These are phyloP conservation scores for Podospora australis DNA, from an alignment of 495 filamentous ascomycete species.

Conservation along the genomic window DNA sequence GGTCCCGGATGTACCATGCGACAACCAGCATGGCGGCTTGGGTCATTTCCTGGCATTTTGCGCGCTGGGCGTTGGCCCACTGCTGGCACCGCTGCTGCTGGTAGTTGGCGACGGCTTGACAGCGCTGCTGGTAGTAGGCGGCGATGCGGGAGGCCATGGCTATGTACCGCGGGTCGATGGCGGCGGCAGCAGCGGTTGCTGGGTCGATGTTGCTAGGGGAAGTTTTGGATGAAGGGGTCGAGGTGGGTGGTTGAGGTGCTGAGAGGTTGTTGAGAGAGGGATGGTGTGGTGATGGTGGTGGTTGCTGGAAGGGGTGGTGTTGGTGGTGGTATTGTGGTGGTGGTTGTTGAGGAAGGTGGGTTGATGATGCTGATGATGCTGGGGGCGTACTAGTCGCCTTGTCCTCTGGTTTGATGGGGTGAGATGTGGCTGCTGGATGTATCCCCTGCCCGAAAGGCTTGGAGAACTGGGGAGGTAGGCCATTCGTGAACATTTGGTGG, in stretches of 20 bases:
- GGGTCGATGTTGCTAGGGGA: background rate
- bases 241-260: background rate
- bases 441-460: constrained; percentile 1
- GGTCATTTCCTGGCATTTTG: constrained; percentile 33
- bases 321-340: background rate
- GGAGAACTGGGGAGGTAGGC: constrained; percentile 7
- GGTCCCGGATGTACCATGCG: constrained; percentile 33
- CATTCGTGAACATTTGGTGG: constrained; percentile 21
- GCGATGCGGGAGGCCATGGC: constrained; percentile 36
- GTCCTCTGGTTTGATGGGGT: background rate
- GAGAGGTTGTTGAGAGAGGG: background rate
- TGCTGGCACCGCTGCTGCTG: constrained; percentile 33
- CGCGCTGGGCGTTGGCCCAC: constrained; percentile 28
- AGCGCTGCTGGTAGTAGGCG: constrained; percentile 32
- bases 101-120: constrained; percentile 28
- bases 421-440: constrained; percentile 4
- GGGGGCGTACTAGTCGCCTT: background rate
- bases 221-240: background rate
- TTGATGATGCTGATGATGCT: too few relatives aligned
- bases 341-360: background rate
- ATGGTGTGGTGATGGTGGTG: background rate
- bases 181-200: background rate
- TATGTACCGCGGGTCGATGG: constrained; percentile 25
- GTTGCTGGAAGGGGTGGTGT: background rate
- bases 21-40: constrained; percentile 32